Percentiles rank a stretch among this genome's conserved stretches.
Evolutionary conservation across 1,284 basidiomycete genomes (phyloP).

Genomic region (Tranzscheliella williamsii): DNA sequence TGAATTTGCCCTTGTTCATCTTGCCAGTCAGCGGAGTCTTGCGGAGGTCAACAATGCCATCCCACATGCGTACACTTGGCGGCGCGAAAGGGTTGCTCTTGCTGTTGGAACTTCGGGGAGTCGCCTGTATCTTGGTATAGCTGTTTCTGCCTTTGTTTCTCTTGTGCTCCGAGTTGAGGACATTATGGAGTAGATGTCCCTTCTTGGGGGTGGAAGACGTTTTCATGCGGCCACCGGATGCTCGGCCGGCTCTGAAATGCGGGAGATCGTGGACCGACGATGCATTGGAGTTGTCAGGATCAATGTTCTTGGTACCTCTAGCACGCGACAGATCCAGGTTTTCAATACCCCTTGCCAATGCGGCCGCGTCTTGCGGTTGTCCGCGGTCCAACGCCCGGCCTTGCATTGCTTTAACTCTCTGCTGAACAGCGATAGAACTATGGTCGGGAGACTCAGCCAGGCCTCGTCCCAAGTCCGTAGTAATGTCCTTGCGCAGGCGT

Average conservation of each 20-base stretch:
- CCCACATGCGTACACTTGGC: slow-evolving; percentile 65
- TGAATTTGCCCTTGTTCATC: slow-evolving; percentile 61
- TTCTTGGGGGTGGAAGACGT: slow-evolving; percentile 43
- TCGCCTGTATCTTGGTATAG: slow-evolving; percentile 42
- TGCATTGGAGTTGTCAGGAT: slow-evolving; percentile 23
- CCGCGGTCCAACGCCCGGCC: slow-evolving; percentile 2
- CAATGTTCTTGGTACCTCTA: neutral
- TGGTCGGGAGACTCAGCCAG: slow-evolving; percentile 17
- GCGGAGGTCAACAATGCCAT: slow-evolving; percentile 74
- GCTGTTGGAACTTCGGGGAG: slow-evolving; percentile 30
- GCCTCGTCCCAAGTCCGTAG: slow-evolving; percentile 18
- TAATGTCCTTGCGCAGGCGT: slow-evolving; percentile 63
- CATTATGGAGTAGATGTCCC: slow-evolving; percentile 38
- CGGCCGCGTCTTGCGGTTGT: slow-evolving; percentile 29
- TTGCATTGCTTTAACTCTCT: slow-evolving; percentile 4
- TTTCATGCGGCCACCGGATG: slow-evolving; percentile 19
- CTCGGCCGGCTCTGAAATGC: slow-evolving; percentile 11
- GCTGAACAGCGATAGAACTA: slow-evolving; percentile 9
- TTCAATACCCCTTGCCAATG: slow-evolving; percentile 28
- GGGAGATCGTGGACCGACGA: slow-evolving; percentile 29
- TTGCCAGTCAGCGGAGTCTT: slow-evolving; percentile 65
- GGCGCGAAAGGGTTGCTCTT: slow-evolving; percentile 52
- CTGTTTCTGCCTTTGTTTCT: slow-evolving; percentile 31
- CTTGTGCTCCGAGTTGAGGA: slow-evolving; percentile 46
- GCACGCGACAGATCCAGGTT: slow-evolving; percentile 4